Conservation (phyloP, 257 asterid genomes). For the Solanum clarkiae region DNA sequence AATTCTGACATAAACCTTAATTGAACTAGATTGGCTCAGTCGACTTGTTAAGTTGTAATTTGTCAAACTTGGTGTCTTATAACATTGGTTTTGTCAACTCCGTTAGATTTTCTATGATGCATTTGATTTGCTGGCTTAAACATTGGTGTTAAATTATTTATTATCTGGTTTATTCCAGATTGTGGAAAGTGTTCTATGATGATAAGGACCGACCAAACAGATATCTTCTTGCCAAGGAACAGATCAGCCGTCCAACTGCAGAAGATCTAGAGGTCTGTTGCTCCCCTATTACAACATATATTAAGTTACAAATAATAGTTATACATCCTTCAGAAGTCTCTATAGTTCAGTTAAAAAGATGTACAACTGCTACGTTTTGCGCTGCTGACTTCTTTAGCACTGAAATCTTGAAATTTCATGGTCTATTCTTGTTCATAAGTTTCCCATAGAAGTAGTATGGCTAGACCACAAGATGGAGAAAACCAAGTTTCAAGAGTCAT, state of each 20-base stretch:
- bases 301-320: background rate
- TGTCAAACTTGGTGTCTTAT: background rate
- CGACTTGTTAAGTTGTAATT: background rate
- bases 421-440: background rate
- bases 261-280: slow-evolving; percentile 85
- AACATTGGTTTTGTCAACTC: background rate
- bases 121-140: background rate
- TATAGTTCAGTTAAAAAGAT: background rate
- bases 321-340: background rate
- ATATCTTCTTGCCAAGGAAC: slow-evolving; percentile 76
- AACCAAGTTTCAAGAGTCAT: background rate
- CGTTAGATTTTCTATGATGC: background rate
- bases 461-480: background rate
- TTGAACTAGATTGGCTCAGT: background rate
- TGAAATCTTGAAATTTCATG: background rate
- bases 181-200: slow-evolving; percentile 93
- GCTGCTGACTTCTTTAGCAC: background rate
- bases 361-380: background rate
- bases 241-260: slow-evolving; percentile 63
- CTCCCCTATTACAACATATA: background rate
- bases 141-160: background rate
- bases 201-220: slow-evolving; percentile 83
- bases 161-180: slow-evolving; percentile 18
- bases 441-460: background rate
- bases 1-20: background rate